Base-by-base conservation (phyloP, 1,284 basidiomycete genomes). In the Cryptococcus neoformans region DNA sequence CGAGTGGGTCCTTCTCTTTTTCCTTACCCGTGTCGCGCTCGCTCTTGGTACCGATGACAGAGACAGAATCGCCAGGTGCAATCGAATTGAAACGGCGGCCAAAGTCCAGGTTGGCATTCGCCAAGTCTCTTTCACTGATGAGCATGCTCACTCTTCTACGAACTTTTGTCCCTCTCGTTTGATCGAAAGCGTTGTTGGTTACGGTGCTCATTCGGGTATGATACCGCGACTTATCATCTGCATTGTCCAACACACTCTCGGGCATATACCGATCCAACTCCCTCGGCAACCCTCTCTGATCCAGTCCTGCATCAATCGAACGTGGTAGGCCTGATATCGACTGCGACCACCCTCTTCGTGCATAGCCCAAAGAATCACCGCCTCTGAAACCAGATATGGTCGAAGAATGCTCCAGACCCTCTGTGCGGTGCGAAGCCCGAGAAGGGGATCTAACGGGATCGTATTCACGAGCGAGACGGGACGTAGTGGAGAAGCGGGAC, bases 61-160 rank as follows among this genome's bases (percentile, higher is more conserved):
- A 74, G 6, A 73, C 62, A 3, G 71, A 73, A 57, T 75, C 74
- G 38, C 62, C 66, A 1, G 73, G 73, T 3, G 62, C 59, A n/a
- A 72, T 46, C 17, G 59, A 52, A 16, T 57, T 64, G 5, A 67
- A 36, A 44, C 62, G 35, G 5, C 11, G 11, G 40, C 40, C 12
- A 1, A 61, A 64, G n/a, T 49, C 28, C 10, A 16, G 9, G 9
- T 49, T 53, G n/a, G 49, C 53, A 36, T 51, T 44, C 14, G 36
- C 44, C 9, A 58, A 21, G 34, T 64, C 58, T 34, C 58, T 49
- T 17, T 58, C 54, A 39, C 53, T 54, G 21, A 60, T 44, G 17
- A 58, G 38, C 28, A 49, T 44, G 48, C 56, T 58, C 46, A 54
- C 46, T 5, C 51, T 54, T 41, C 55, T 56, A 35, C 54, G 46